Evolutionary conservation across 2,329 filamentous ascomycete species (phyloP).

Genomic region (Pseudogymnoascus sp.): DNA sequence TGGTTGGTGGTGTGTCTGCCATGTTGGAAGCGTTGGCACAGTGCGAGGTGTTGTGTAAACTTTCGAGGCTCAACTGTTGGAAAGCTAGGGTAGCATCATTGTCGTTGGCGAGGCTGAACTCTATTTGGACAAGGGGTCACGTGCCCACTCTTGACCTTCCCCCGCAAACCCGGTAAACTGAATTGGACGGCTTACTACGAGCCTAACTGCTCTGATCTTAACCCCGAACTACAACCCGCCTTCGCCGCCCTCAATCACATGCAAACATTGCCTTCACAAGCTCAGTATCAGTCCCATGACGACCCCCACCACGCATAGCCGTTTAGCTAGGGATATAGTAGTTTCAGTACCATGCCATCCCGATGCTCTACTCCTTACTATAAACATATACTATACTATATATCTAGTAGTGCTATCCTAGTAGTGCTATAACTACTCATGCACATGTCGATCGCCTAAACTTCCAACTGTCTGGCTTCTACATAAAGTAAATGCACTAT

Average conservation of each 20-base stretch:
- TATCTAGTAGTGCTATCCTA: background rate
- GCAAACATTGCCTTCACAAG: background rate
- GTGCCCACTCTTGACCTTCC: background rate
- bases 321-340: background rate
- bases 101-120: conserved; percentile 6
- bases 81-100: background rate
- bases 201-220: background rate
- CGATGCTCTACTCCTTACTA: background rate
- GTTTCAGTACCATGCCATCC: background rate
- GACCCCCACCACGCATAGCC: background rate
- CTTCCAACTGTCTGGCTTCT: background rate
- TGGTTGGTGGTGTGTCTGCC: conserved; percentile 22
- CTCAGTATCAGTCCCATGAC: background rate
- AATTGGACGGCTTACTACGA: background rate
- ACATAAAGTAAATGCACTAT: background rate
- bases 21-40: conserved; percentile 16
- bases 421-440: background rate
- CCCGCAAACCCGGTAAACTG: background rate
- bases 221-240: background rate
- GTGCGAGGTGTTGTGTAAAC: background rate
- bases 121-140: background rate
- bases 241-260: background rate
- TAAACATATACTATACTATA: background rate
- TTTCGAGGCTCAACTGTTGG: background rate
- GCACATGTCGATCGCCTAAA: background rate